Conservation (phyloP, 2,329 filamentous ascomycete species). For the Zasmidium angulare region DNA sequence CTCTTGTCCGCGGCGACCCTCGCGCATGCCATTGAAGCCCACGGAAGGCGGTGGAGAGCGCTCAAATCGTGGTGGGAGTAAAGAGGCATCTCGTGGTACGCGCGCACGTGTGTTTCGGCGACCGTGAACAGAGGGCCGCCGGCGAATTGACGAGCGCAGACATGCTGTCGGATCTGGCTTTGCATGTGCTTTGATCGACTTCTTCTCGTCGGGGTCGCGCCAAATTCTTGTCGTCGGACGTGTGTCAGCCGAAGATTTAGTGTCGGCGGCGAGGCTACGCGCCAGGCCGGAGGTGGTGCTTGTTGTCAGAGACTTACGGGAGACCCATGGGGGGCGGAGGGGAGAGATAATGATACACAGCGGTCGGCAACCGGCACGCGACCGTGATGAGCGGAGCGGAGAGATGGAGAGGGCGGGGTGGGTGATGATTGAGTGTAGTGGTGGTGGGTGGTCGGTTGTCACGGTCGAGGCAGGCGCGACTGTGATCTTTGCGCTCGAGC, state of each 20-base stretch:
- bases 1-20: conserved; percentile 21
- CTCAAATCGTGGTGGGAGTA: conserved; percentile 26
- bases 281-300: conserved; percentile 6
- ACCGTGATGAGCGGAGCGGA: conserved; percentile 21
- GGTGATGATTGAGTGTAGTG: background rate
- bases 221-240: conserved; percentile 42
- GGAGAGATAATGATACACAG: conserved; percentile 11
- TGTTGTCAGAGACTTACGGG: conserved; percentile 42
- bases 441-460: background rate
- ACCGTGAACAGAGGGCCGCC: conserved; percentile 37
- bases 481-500: background rate
- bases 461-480: too few relatives aligned
- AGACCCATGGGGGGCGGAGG: conserved; percentile 45
- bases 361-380: conserved; percentile 23
- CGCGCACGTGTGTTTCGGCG: conserved; percentile 26
- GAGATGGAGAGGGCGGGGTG: conserved; percentile 11
- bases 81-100: conserved; percentile 28
- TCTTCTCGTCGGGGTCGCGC: conserved; percentile 52
- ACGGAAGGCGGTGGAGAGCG: conserved; percentile 24
- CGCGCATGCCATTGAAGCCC: conserved; percentile 19
- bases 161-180: conserved; percentile 51
- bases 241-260: conserved; percentile 12
- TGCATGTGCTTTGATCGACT: conserved; percentile 40
- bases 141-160: conserved; percentile 59
- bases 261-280: conserved; percentile 10